Conservation (phyloP, 2,329 filamentous ascomycete genomes). For the Fusarium goolgardi region DNA sequence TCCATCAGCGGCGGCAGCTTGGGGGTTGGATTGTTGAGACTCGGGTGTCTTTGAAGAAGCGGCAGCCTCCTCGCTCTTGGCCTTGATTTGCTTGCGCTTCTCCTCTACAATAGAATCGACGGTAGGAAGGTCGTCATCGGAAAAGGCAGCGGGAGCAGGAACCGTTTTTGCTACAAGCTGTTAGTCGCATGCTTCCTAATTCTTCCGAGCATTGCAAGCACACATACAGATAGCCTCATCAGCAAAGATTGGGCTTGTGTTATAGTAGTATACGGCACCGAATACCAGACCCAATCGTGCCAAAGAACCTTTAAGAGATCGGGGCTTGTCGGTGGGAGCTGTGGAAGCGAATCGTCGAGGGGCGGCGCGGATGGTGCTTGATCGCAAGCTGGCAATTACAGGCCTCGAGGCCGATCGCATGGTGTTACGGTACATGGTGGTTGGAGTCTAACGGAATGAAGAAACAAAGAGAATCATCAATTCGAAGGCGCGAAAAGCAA, state of each 20-base stretch:
- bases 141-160: constrained; percentile 62
- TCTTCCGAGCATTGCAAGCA: neutral
- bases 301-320: constrained; percentile 83
- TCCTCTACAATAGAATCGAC: constrained; percentile 75
- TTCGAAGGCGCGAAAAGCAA: constrained; percentile 12
- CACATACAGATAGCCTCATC: constrained; percentile 82
- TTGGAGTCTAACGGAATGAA: constrained; percentile 3
- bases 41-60: constrained; percentile 33
- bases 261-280: constrained; percentile 91
- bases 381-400: constrained; percentile 57
- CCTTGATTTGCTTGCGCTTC: constrained; percentile 63
- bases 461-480: constrained; percentile 10
- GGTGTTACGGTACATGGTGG: constrained; percentile 64
- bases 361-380: constrained; percentile 53
- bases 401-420: constrained; percentile 61
- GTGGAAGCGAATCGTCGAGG: constrained; percentile 66
- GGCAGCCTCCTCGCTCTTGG: constrained; percentile 48
- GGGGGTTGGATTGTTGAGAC: constrained; percentile 46
- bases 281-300: constrained; percentile 80
- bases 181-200: constrained; percentile 18
- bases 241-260: constrained; percentile 87
- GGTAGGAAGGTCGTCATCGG: constrained; percentile 69
- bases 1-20: constrained; percentile 47
- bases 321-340: constrained; percentile 69
- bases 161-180: constrained; percentile 45